A percentile compares a stretch with the other conserved stretches of the same genome.
These are phyloP conservation scores for Colletotrichum endophyticum DNA, from an alignment of 2,329 filamentous ascomycete species.

Conservation along the genomic window DNA sequence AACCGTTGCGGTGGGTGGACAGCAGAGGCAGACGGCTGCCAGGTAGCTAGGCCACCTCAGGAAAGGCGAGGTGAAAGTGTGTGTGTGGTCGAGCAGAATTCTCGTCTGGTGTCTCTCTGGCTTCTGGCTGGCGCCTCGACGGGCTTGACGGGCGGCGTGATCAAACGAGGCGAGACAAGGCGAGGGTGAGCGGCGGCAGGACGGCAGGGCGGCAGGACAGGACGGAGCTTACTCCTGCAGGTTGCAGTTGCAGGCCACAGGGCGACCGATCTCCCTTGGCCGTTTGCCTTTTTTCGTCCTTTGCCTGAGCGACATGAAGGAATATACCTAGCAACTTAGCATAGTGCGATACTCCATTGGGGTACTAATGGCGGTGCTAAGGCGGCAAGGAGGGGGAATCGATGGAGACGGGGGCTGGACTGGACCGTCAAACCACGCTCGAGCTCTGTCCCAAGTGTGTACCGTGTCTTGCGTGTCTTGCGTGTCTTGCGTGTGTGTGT, in stretches of 20 bases:
- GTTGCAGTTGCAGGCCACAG: not conserved
- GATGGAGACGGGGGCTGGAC: not conserved
- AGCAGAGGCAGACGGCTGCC: not conserved
- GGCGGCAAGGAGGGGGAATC: not conserved
- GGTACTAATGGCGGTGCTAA: not conserved
- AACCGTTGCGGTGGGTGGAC: not conserved
- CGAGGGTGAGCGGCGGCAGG: not conserved
- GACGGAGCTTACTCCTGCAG: not conserved
- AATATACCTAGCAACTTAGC: not conserved
- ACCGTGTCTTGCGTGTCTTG: not conserved
- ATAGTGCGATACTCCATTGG: not conserved
- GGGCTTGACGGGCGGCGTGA: not conserved
- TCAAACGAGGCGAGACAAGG: not conserved
- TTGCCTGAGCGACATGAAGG: not conserved
- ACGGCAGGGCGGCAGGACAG: not conserved
- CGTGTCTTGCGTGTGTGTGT: not conserved
- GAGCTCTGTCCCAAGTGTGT: not conserved
- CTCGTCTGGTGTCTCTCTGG: not conserved
- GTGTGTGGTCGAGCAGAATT: not conserved
- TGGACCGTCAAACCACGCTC: not conserved
- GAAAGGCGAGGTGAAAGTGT: not conserved
- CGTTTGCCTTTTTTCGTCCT: not conserved
- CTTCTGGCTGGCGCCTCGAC: not conserved
- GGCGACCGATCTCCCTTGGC: not conserved
- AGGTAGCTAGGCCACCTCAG: not conserved